Conservation (phyloP, 139 green algal genomes). For the Pleodorina starrii region DNA sequence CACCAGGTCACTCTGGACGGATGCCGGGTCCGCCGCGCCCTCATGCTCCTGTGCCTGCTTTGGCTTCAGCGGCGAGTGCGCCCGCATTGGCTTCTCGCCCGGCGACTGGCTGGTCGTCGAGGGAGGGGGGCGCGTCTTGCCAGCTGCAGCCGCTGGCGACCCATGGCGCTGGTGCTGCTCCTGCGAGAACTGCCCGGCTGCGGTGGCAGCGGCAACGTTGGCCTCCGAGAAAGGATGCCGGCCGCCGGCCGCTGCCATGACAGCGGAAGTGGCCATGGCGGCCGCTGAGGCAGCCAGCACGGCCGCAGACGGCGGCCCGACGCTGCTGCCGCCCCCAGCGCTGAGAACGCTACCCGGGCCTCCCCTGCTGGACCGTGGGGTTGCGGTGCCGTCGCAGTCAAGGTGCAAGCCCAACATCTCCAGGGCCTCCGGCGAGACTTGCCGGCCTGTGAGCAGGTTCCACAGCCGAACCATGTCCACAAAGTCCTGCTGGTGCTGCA, state of each 20-base stretch:
- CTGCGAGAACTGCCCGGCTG: neutral
- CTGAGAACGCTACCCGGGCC: neutral
- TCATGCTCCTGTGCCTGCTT: neutral
- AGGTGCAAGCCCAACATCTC: neutral
- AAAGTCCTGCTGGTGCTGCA: slow-evolving; percentile 41
- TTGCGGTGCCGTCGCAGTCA: neutral
- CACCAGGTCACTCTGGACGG: neutral
- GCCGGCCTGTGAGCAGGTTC: slow-evolving; percentile 38
- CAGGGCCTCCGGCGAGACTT: neutral
- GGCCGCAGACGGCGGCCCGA: neutral
- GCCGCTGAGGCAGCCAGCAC: slow-evolving; percentile 19
- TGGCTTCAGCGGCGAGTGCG: neutral
- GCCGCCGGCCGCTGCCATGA: slow-evolving; percentile 6
- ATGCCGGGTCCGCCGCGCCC: neutral
- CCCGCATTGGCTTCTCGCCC: too few relatives aligned
- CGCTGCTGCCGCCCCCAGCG: neutral
- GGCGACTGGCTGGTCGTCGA: neutral
- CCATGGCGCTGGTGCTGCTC: neutral
- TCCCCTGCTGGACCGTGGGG: neutral
- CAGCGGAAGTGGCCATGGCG: slow-evolving; percentile 41
- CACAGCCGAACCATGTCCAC: slow-evolving; percentile 41
- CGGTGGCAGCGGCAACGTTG: neutral
- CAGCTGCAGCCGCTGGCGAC: neutral
- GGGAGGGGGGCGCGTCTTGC: neutral
- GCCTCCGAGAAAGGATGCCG: neutral